Conservation (phyloP, 1,284 basidiomycete species). For the Moesziomyces sp. region DNA sequence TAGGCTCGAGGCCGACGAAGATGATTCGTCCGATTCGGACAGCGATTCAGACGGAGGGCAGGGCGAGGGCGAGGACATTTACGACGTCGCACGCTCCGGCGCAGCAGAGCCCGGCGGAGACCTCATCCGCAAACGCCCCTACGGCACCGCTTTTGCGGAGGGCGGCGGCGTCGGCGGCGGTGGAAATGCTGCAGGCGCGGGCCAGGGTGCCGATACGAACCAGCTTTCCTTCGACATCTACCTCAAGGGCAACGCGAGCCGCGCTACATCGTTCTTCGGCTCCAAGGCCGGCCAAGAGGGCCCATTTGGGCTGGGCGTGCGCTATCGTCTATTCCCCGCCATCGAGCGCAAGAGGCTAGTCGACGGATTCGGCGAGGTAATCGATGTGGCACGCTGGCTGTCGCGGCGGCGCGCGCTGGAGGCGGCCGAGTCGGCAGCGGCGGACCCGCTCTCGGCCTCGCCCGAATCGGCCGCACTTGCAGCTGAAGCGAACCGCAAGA, state of each 20-base stretch:
- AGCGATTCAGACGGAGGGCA: constrained; percentile 73
- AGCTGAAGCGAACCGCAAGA: constrained; percentile 75
- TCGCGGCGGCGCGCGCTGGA: constrained; percentile 55
- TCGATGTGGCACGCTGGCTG: constrained; percentile 79
- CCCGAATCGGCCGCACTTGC: constrained; percentile 6
- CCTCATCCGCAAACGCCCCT: constrained; percentile 26
- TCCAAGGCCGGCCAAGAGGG: constrained; percentile 40
- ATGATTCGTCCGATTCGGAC: constrained; percentile 64
- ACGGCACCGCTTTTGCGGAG: constrained; percentile 30
- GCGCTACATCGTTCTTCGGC: constrained; percentile 83
- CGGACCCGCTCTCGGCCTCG: constrained; percentile 7
- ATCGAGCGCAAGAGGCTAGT: constrained; percentile 90
- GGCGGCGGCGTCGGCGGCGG: constrained; percentile 71
- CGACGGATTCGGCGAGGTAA: constrained; percentile 93
- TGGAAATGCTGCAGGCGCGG: constrained; percentile 70
- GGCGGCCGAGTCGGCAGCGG: constrained; percentile 27
- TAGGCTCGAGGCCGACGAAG: constrained; percentile 82
- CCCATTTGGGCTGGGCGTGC: constrained; percentile 74
- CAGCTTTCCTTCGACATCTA: constrained; percentile 93
- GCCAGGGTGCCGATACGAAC: constrained; percentile 70
- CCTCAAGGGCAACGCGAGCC: constrained; percentile 89
- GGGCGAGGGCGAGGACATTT: constrained; percentile 73
- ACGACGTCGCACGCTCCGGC: constrained; percentile 27
- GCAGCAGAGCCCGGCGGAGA: constrained; percentile 5
- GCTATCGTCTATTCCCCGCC: constrained; percentile 97